phyloP scores from a whole-genome alignment of 1,284 basidiomycete species.

The Irpex sp. region DNA sequence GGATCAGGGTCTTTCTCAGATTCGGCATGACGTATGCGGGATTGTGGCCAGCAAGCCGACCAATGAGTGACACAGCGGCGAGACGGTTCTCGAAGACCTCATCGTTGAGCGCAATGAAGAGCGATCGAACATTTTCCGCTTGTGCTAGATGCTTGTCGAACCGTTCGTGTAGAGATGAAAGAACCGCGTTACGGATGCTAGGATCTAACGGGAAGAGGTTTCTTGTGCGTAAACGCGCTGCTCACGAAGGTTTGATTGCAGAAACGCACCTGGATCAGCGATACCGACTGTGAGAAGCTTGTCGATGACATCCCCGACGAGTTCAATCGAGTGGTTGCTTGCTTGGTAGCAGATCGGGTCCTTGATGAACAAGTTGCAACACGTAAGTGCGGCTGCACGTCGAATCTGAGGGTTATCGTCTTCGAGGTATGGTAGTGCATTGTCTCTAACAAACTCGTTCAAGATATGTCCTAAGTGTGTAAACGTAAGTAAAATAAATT shows the following conservation, averaged over 20 bases:
- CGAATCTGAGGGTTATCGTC: constrained; percentile 90
- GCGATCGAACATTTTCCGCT: constrained; percentile 94
- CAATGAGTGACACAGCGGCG: constrained; percentile 89
- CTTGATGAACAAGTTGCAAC: constrained; percentile 87
- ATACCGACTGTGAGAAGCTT: constrained; percentile 97
- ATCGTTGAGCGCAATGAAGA: constrained; percentile 99
- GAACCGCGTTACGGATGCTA: constrained; percentile 83
- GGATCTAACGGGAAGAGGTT: constrained; percentile 51
- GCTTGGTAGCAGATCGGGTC: constrained; percentile 98
- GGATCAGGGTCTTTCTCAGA: constrained; percentile 92
- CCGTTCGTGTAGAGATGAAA: constrained; percentile 88
- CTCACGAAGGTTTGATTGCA: background rate
- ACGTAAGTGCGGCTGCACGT: constrained; percentile 89
- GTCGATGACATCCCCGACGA: constrained; percentile 97
- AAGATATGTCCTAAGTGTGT: constrained; percentile 75
- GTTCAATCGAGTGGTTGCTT: constrained; percentile 95
- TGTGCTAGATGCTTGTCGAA: constrained; percentile 99
- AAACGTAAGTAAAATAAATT: constrained; percentile 1
- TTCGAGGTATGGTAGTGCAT: constrained; percentile 92
- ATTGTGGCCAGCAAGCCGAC: constrained; percentile 92
- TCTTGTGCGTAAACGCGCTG: background rate
- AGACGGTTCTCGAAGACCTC: constrained; percentile 94
- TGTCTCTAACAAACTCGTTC: constrained; percentile 94
- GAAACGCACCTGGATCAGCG: constrained; percentile 84
- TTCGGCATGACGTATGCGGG: constrained; percentile 99